phyloP scores from a whole-genome alignment of 2,329 filamentous ascomycete genomes.

The Helotiales sp. region DNA sequence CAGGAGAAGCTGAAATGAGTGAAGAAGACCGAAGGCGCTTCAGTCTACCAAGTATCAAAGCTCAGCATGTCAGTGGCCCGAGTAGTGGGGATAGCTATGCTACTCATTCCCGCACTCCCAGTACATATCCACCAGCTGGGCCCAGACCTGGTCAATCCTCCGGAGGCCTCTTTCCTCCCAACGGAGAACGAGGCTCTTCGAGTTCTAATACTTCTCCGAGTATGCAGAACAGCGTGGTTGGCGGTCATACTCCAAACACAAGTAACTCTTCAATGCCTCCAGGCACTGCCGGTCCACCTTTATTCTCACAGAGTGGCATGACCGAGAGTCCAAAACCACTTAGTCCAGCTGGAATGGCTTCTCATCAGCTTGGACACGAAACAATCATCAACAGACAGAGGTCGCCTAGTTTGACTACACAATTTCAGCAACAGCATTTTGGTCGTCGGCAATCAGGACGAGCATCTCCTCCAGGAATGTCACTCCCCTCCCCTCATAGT shows the following conservation, averaged over 20 bases:
- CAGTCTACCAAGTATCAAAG: slow-evolving; percentile 74
- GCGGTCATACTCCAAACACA: slow-evolving; percentile 48
- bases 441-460: slow-evolving; percentile 57
- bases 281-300: slow-evolving; percentile 43
- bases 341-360: slow-evolving; percentile 56
- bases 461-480: slow-evolving; percentile 43
- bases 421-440: slow-evolving; percentile 65
- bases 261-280: slow-evolving; percentile 51
- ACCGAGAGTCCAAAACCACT: slow-evolving; percentile 87
- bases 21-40: slow-evolving; percentile 62
- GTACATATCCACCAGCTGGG: slow-evolving; percentile 75
- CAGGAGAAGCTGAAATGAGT: slow-evolving; percentile 61
- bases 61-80: slow-evolving; percentile 61
- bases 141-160: slow-evolving; percentile 48
- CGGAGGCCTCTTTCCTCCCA: slow-evolving; percentile 63
- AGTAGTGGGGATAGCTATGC: slow-evolving; percentile 37
- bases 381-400: slow-evolving; percentile 55
- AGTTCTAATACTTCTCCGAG: slow-evolving; percentile 57
- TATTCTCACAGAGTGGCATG: slow-evolving; percentile 72
- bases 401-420: slow-evolving; percentile 65
- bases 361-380: slow-evolving; percentile 53
- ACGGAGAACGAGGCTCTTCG: slow-evolving; percentile 50
- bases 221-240: slow-evolving; percentile 37
- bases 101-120: slow-evolving; percentile 65
- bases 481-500: slow-evolving; percentile 32